phyloP scores from a whole-genome alignment of 164 flowering plant genomes.

The Liriodendron chinense region DNA sequence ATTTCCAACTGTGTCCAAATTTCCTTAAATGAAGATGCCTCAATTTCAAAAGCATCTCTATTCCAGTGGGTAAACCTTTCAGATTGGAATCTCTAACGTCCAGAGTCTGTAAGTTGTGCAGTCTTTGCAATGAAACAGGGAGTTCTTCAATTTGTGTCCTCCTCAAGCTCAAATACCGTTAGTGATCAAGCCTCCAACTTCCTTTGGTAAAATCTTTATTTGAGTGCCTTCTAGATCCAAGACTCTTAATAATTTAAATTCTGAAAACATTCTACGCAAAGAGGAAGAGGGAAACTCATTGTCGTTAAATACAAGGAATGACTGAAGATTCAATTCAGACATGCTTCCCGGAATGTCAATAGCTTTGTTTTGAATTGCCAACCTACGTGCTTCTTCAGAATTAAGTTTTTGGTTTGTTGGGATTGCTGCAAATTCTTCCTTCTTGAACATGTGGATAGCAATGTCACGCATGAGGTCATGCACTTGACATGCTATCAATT shows the following conservation, averaged over 20 bases:
- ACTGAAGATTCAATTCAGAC: background rate
- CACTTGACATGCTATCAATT: background rate
- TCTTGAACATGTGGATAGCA: background rate
- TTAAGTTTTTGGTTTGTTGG: background rate
- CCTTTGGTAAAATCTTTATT: background rate
- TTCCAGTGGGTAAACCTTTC: conserved; percentile 23
- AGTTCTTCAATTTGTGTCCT: background rate
- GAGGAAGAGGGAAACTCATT: background rate
- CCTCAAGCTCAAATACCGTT: conserved; percentile 21
- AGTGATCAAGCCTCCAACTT: conserved; percentile 20
- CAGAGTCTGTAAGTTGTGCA: conserved; percentile 33
- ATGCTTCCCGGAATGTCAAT: background rate
- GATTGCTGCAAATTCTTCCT: background rate
- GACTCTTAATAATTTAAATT: background rate
- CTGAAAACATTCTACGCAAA: background rate
- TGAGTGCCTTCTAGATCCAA: background rate
- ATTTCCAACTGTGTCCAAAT: background rate
- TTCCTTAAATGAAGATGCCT: conserved; percentile 27
- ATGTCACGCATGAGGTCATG: conserved; percentile 4
- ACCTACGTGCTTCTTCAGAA: background rate
- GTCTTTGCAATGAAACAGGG: conserved; percentile 36
- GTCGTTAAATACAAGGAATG: background rate
- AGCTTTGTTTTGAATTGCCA: conserved; percentile 4
- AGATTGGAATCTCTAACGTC: conserved; percentile 35
- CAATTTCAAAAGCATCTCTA: conserved; percentile 24